Conservation (phyloP, 2,329 filamentous ascomycete genomes). For the Xylariaceae sp. region DNA sequence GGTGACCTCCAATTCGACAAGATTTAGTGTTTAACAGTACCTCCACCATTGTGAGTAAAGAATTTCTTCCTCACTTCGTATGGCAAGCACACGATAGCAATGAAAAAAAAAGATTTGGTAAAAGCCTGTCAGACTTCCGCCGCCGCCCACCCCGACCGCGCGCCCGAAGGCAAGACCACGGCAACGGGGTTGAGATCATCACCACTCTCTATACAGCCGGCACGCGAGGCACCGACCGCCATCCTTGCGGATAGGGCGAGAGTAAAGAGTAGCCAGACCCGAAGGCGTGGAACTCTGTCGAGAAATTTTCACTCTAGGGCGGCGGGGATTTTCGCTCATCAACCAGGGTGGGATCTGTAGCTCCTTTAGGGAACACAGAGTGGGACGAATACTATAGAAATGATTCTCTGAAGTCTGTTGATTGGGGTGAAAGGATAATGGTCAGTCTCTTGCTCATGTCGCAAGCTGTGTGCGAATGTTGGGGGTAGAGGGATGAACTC, state of each 20-base stretch:
- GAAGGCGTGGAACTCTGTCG: slow-evolving; percentile 45
- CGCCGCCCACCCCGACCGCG: slow-evolving; percentile 78
- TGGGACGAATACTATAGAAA: slow-evolving; percentile 97
- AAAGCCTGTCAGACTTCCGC: slow-evolving; percentile 86
- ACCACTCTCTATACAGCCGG: slow-evolving; percentile 81
- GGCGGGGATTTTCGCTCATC: slow-evolving; percentile 89
- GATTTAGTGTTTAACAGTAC: no score
- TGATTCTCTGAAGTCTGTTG: slow-evolving; percentile 71
- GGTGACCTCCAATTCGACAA: no score
- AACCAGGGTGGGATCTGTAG: slow-evolving; percentile 94
- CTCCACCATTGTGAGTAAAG: no score
- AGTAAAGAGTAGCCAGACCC: slow-evolving; percentile 50
- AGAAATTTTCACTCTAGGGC: slow-evolving; percentile 82
- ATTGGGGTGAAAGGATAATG: slow-evolving; percentile 9
- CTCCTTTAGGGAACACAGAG: slow-evolving; percentile 92
- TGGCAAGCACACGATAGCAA: slow-evolving; percentile 56
- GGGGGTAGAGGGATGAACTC: slow-evolving; percentile 49
- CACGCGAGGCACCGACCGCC: slow-evolving; percentile 51
- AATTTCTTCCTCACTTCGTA: slow-evolving; percentile 60
- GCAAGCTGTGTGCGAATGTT: slow-evolving; percentile 32
- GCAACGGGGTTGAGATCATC: slow-evolving; percentile 88
- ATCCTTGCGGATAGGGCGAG: slow-evolving; percentile 67
- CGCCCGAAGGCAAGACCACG: slow-evolving; percentile 77
- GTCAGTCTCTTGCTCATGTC: slow-evolving; percentile 3
- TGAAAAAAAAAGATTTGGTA: slow-evolving; percentile 60